Percentiles rank a stretch among this genome's conserved stretches.
phyloP scores from a whole-genome alignment of 225 moss, liverwort and hornwort species.

The Pleurozium schreberi region DNA sequence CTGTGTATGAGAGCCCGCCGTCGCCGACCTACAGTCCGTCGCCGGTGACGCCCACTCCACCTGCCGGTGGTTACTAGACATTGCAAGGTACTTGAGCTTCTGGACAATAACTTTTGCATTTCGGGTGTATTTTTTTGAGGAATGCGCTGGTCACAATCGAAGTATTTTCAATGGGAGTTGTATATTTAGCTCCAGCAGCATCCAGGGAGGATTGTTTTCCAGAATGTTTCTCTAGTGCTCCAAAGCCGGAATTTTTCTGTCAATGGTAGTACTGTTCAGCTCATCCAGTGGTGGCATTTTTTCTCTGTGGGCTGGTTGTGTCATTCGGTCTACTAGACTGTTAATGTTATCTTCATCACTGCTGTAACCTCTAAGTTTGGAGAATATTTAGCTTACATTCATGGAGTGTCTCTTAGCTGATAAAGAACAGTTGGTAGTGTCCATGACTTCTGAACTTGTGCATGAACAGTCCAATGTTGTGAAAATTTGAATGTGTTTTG shows the following conservation, averaged over 20 bases:
- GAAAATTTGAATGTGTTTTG: background rate
- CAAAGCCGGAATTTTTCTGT: fast-evolving
- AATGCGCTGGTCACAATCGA: background rate
- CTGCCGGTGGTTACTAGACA: background rate
- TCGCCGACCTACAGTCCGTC: background rate
- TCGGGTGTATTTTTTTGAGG: fast-evolving
- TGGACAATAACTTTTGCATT: fast-evolving
- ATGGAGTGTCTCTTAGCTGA: fast-evolving
- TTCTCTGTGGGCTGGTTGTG: too few relatives aligned
- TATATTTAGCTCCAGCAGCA: background rate
- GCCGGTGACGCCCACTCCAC: background rate
- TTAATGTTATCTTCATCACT: too few relatives aligned
- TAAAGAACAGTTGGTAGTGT: too few relatives aligned
- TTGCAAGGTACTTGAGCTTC: background rate
- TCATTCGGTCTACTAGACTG: fast-evolving
- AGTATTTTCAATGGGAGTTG: too few relatives aligned
- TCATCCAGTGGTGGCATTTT: background rate
- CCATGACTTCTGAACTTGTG: fast-evolving
- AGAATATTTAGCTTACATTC: too few relatives aligned
- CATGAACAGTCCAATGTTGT: fast-evolving
- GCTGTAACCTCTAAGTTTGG: too few relatives aligned
- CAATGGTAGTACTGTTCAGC: too few relatives aligned
- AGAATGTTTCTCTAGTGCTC: too few relatives aligned
- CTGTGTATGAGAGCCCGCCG: background rate
- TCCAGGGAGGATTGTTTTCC: too few relatives aligned